Evolutionary conservation across 805 yeast species (phyloP), one percentile per base, ranked within the genome.

Genomic region (Ogataea ganodermae): DNA sequence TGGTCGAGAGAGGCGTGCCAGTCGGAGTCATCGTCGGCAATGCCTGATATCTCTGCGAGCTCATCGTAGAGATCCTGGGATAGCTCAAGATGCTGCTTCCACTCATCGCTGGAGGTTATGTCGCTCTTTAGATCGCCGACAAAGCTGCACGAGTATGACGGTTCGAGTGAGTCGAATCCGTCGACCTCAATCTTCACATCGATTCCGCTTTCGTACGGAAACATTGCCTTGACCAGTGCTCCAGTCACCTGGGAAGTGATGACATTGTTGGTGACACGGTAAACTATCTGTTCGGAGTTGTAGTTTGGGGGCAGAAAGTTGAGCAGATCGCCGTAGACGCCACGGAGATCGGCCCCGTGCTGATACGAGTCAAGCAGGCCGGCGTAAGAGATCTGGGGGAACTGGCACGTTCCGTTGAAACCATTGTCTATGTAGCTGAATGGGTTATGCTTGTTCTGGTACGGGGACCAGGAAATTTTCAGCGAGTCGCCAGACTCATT

Each of bases 161-260:
- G 70, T 43, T 70, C 70, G 46, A 73, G 46, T 9, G 74, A 60
- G 51, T 73, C 77, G 22, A 52, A 49, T n/a, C 54, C 52, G 20
- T 56, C 57, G 3, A 54, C 45, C 47, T 58, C 59, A 51, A 71
- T 67, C 39, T 63, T 51, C 14, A 65, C 69, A 14, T 67, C 63
- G n/a, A 68, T 55, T 10, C 58, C 63, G 3, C 31, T 40, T 23
- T 52, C 57, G 16, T 53, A 50, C 18, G 75, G 74, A 50, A 63
- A 73, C 63, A 73, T 63, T 5, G 71, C 76, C 20, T 57, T 50
- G 20, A 70, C 58, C 38, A 73, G 53, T 14, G 65, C 63, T 28
- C 67, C 61, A n/a, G 73, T 73, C 22, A 70, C 73, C 42, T 67
- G 70, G 33, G 69, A 61, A 5, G 78, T 73, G 43, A 73, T 67